A percentile compares a stretch with the other conserved stretches of the same genome.
These are phyloP conservation scores for Protomyces lactucae-debilis DNA, from an alignment of 1,139 yeast genomes.

Conservation along the genomic window DNA sequence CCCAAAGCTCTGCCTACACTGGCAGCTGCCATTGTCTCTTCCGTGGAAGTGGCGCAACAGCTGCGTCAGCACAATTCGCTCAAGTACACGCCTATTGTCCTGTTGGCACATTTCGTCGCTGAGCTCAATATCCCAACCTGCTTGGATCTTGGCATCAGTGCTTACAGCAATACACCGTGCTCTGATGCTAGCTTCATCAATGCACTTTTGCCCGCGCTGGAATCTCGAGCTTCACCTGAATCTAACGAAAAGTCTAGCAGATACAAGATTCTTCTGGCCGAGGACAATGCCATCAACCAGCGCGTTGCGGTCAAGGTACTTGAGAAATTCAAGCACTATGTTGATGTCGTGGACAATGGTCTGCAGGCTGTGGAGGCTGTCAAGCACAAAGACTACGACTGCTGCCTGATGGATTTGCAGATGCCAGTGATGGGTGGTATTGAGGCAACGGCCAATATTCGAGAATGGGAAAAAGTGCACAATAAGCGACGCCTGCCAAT, in stretches of 20 bases:
- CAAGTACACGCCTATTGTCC: constrained; percentile 73
- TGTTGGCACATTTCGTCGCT: constrained; percentile 71
- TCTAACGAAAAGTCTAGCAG: constrained; percentile 74
- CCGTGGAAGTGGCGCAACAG: constrained; percentile 66
- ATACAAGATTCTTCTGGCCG: constrained; percentile 72
- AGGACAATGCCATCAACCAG: constrained; percentile 81
- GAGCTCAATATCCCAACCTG: constrained; percentile 75
- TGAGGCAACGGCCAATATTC: constrained; percentile 39
- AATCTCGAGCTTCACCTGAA: constrained; percentile 72
- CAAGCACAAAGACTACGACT: constrained; percentile 44
- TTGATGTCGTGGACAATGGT: constrained; percentile 22
- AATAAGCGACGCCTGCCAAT: constrained; percentile 36
- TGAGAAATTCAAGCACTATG: constrained; percentile 23
- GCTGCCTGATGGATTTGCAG: constrained; percentile 53
- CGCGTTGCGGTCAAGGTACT: constrained; percentile 76
- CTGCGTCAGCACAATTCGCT: constrained; percentile 66
- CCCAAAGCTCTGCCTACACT: constrained; percentile 48
- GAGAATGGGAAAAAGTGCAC: constrained; percentile 23
- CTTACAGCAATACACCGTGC: constrained; percentile 85
- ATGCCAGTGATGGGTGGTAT: constrained; percentile 54
- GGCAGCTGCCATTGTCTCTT: constrained; percentile 77
- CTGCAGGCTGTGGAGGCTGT: constrained; percentile 14
- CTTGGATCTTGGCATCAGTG: constrained; percentile 77
- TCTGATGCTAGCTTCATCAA: constrained; percentile 75
- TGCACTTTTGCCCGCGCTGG: constrained; percentile 76